Conservation (phyloP, 2,329 filamentous ascomycete genomes). For the Epicoccum sorghinum region DNA sequence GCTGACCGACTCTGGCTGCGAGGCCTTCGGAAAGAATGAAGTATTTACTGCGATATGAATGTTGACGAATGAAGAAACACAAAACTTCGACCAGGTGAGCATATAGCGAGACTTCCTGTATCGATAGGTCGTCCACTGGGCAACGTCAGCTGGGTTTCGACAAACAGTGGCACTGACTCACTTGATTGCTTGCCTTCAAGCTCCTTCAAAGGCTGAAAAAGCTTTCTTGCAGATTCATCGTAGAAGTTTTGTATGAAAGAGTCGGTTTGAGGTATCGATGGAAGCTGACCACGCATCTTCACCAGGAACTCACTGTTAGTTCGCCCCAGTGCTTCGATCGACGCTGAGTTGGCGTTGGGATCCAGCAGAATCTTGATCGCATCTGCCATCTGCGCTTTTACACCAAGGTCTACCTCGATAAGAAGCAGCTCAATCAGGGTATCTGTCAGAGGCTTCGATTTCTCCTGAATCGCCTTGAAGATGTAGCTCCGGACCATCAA, state of each 20-base stretch:
- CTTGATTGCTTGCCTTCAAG: conserved; percentile 68
- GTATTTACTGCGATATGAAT: conserved; percentile 83
- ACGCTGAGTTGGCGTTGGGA: conserved; percentile 64
- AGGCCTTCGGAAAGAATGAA: conserved; percentile 84
- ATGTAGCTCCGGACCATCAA: conserved; percentile 93
- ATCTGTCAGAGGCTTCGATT: conserved; percentile 84
- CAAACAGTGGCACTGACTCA: conserved; percentile 43
- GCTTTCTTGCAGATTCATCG: conserved; percentile 79
- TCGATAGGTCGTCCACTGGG: conserved; percentile 71
- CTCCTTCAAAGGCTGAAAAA: conserved; percentile 86
- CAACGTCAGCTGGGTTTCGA: conserved; percentile 24
- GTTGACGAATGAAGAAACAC: conserved; percentile 91
- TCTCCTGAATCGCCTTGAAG: conserved; percentile 88
- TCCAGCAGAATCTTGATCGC: conserved; percentile 93
- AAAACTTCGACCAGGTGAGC: conserved; percentile 90
- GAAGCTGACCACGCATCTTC: conserved; percentile 62
- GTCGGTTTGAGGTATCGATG: conserved; percentile 73
- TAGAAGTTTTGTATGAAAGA: conserved; percentile 89
- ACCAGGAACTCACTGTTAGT: conserved; percentile 71
- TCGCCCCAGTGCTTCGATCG: conserved; percentile 65
- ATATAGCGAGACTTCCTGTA: conserved; percentile 88
- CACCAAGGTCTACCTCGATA: conserved; percentile 88
- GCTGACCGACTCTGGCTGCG: conserved; percentile 77
- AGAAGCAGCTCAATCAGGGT: conserved; percentile 90
- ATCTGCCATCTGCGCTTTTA: conserved; percentile 94